Conservation (phyloP, 129 eudicot species). For the Flaveria robusta region DNA sequence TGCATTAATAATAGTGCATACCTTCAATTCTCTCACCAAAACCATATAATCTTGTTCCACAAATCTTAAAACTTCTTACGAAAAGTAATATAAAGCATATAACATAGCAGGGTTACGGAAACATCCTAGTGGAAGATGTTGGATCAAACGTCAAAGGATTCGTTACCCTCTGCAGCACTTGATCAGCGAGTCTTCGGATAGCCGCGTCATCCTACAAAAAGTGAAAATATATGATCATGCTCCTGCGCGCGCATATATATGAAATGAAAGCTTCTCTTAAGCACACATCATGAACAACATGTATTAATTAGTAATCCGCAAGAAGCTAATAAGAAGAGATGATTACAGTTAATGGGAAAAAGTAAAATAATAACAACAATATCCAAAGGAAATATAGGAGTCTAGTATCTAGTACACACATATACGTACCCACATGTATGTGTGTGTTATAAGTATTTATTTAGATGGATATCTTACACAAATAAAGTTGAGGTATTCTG, state of each 20-base stretch:
- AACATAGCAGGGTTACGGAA: neutral
- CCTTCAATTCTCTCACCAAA: neutral
- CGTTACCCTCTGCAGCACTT: slow-evolving; percentile 33
- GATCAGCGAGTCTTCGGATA: slow-evolving; percentile 40
- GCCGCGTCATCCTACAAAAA: slow-evolving; percentile 27
- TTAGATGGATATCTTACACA: slow-evolving; percentile 38
- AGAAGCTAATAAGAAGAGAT: neutral
- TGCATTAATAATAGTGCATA: neutral
- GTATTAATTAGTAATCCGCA: neutral
- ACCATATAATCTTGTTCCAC: neutral
- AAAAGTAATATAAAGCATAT: neutral
- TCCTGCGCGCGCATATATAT: no score
- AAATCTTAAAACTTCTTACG: neutral
- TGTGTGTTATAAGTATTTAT: neutral
- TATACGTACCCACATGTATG: neutral
- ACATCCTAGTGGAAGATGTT: neutral
- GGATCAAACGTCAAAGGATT: slow-evolving; percentile 14
- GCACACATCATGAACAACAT: neutral
- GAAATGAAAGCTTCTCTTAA: no score
- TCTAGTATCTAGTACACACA: neutral
- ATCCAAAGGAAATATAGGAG: neutral
- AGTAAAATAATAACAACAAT: no score
- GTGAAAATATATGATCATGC: neutral
- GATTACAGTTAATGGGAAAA: no score
- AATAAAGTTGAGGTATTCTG: slow-evolving; percentile 35